A percentile compares a stretch with the other conserved stretches of the same genome.
These are phyloP conservation scores for Lachancea thermotolerans DNA, from an alignment of 805 yeast genomes.

Conservation along the genomic window DNA sequence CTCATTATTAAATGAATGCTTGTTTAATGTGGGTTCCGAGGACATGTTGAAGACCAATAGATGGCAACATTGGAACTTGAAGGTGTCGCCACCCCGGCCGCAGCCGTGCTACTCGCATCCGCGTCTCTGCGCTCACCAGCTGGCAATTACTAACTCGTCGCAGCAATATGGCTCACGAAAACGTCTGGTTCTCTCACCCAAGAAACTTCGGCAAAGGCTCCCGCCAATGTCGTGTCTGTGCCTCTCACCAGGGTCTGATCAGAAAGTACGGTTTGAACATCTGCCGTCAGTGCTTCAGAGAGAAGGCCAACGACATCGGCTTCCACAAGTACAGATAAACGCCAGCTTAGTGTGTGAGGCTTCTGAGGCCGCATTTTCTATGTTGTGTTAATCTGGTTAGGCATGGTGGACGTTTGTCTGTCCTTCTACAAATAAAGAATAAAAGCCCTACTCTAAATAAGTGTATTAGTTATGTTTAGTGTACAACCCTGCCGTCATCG, in stretches of 20 bases:
- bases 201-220: slow-evolving; percentile 99
- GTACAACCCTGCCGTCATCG: neutral
- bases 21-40: no score
- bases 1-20: no score
- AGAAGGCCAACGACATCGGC: slow-evolving; percentile 97
- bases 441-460: slow-evolving; percentile 3
- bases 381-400: neutral
- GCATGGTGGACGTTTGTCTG: neutral
- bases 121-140: neutral
- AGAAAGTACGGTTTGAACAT: slow-evolving; percentile 99
- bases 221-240: slow-evolving; percentile 99
- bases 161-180: slow-evolving; percentile 96
- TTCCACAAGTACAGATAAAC: slow-evolving; percentile 96
- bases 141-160: slow-evolving; percentile 6
- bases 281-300: slow-evolving; percentile 99
- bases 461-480: slow-evolving; percentile 5
- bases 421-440: neutral
- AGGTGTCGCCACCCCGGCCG: neutral
- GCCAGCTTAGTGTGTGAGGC: neutral
- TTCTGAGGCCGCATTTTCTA: neutral
- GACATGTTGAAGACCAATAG: no score
- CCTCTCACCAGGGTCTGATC: slow-evolving; percentile 98
- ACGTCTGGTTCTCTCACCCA: slow-evolving; percentile 99
- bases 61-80: no score
- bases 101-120: neutral